Evolutionary conservation across 2,329 filamentous ascomycete genomes (phyloP).

Genomic region (Curvularia eragrostidis): DNA sequence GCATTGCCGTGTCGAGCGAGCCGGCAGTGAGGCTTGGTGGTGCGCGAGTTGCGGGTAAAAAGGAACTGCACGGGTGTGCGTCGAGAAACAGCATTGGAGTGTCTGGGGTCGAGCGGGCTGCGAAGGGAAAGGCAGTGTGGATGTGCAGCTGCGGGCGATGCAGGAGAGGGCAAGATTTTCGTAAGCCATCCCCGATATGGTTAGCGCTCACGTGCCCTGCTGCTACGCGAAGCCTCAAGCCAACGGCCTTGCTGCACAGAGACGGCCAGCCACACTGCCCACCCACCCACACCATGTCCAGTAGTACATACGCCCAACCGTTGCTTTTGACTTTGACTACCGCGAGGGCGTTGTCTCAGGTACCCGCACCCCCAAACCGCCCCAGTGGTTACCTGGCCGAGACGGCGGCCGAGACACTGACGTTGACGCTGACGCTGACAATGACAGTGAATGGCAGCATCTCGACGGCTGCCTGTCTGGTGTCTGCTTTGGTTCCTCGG

Average conservation of each 20-base stretch:
- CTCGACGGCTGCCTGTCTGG: background rate
- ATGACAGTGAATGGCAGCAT: no score
- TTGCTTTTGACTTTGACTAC: background rate
- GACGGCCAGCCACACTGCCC: background rate
- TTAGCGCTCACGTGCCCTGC: conserved; percentile 7
- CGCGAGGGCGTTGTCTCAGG: background rate
- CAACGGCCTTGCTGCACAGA: background rate
- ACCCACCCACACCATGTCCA: no score
- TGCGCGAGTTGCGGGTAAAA: conserved; percentile 7
- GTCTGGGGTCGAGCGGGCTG: background rate
- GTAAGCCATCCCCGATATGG: background rate
- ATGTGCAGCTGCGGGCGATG: conserved; percentile 4
- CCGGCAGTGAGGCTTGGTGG: conserved; percentile 4
- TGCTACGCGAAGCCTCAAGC: background rate
- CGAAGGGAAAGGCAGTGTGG: background rate
- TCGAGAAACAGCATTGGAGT: background rate
- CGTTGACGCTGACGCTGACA: no score
- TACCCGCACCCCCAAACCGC: background rate
- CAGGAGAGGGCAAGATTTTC: conserved; percentile 9
- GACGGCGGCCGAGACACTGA: background rate
- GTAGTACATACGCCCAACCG: no score
- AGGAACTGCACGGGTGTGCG: conserved; percentile 3
- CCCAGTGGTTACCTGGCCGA: background rate
- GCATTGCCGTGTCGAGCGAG: conserved; percentile 4
- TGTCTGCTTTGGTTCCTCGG: background rate